Percentiles rank a stretch among this genome's conserved stretches.
phyloP scores from a whole-genome alignment of 345 rosid genomes.

The Eutrema japonicum region DNA sequence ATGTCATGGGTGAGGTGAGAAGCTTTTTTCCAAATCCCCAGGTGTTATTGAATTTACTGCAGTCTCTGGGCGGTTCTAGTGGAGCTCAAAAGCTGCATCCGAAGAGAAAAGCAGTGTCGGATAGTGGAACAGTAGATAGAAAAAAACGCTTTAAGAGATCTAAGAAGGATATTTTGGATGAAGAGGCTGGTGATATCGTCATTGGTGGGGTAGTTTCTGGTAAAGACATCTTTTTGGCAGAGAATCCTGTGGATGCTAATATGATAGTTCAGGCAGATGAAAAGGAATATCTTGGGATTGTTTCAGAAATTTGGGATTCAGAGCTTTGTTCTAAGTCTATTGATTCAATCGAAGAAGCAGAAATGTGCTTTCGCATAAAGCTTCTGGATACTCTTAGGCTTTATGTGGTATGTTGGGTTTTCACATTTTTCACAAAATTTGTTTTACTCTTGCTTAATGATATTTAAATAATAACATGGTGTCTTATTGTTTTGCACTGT shows the following conservation, averaged over 20 bases:
- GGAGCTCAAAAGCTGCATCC: constrained; percentile 38
- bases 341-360: constrained; percentile 59
- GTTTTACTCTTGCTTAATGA: background rate
- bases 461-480: constrained; percentile 2
- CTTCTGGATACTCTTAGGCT: constrained; percentile 74
- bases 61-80: constrained; percentile 51
- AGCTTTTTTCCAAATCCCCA: constrained; percentile 80
- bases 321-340: constrained; percentile 46
- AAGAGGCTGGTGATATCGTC: constrained; percentile 62
- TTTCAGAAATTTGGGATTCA: constrained; percentile 73
- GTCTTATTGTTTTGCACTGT: constrained; percentile 23
- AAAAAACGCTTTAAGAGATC: constrained; percentile 52
- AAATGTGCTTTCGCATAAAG: constrained; percentile 64
- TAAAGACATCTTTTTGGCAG: constrained; percentile 44
- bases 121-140: constrained; percentile 32
- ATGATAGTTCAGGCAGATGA: constrained; percentile 48
- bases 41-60: constrained; percentile 67
- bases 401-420: constrained; percentile 62
- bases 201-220: constrained; percentile 60
- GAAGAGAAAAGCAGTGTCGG: constrained; percentile 60
- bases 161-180: constrained; percentile 42
- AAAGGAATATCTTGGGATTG: constrained; percentile 51
- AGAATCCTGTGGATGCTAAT: constrained; percentile 46
- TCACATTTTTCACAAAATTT: constrained; percentile 11
- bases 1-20: constrained; percentile 67